These are phyloP conservation scores for Phytophthora sansomeana DNA, from an alignment of 352 stramenopile genomes.

Conservation along the genomic window DNA sequence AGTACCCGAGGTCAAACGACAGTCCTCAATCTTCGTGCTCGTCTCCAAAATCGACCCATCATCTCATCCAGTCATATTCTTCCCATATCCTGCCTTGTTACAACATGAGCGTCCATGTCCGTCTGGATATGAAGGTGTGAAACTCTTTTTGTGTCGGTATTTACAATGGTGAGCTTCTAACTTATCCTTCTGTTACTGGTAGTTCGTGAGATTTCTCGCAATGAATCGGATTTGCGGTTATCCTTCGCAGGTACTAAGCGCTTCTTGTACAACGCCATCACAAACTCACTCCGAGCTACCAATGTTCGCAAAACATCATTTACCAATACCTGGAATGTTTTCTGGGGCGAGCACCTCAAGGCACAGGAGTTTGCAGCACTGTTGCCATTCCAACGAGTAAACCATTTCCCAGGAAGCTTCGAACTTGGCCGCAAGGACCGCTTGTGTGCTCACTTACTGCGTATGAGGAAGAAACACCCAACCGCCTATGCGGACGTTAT, in stretches of 20 bases:
- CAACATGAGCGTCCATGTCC: conserved; percentile 55
- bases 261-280: conserved; percentile 84
- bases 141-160: neutral
- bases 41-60: conserved; percentile 58
- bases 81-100: conserved; percentile 59
- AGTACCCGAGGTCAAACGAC: conserved; percentile 30
- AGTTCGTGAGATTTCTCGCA: conserved; percentile 45
- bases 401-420: conserved; percentile 84
- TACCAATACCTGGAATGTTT: conserved; percentile 64
- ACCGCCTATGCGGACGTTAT: conserved; percentile 59
- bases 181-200: neutral
- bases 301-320: conserved; percentile 47
- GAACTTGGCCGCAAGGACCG: conserved; percentile 82
- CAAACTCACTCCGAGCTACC: conserved; percentile 57
- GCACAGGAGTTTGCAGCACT: conserved; percentile 48
- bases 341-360: conserved; percentile 79
- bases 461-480: conserved; percentile 70
- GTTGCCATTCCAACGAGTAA: conserved; percentile 65
- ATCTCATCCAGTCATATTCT: conserved; percentile 57
- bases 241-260: conserved; percentile 70
- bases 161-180: neutral
- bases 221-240: conserved; percentile 41
- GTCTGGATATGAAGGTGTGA: conserved; percentile 67
- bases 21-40: conserved; percentile 50
- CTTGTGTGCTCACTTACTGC: conserved; percentile 65